Base-by-base conservation (phyloP, 331 rosid species). In the Quercus lobata region DNA sequence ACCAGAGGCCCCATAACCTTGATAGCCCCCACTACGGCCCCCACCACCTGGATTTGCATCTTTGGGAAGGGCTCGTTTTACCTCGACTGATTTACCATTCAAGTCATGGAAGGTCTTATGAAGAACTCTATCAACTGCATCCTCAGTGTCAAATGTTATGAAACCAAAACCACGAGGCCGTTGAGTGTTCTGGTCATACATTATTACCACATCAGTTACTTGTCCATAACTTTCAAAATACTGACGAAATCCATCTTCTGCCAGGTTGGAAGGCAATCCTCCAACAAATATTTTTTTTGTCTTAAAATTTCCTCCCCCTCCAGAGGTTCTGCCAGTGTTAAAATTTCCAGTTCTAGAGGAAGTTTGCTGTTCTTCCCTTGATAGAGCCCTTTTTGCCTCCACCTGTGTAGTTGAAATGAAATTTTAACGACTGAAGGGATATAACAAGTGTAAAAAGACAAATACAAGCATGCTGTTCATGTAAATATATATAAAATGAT, bases 111-210 rank as follows among this genome's bases (percentile, higher is more conserved):
- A 89, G 62, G 78, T 84, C 87, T 86, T 86, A 55, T 29, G 81
- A 19, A 89, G 85, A 76, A 89, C 90, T 80, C 89, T 84, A 75
- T 89, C 92, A 56, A 89, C 92, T 4, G 92, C 84, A 66, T 89
- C 89, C 78, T 89, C 92, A 62, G 80, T 77, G 63, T 89, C 92
- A 79, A 89, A 89, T 14, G 92, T 82, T 75, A 89, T 82, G 81
- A 89, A 89, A 78, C 90, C 92, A 82, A 89, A 89, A 55, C 92
- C 92, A 61, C 92, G 90, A 46, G 92, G 90, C 27, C 92, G 83
- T 78, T 87, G 92, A 19, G 92, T 89, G 81, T 80, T 89, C 82
- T 89, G 92, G 81, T 89, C 92, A 68, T 83, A 89, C 92, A 89
- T 89, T 80, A 89, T 87, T 32, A 89, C 92, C 57, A 89, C 90